Evolutionary conservation across 192 early-diverging fungal genomes (phyloP).

Genomic region (Umbelopsis ramanniana): DNA sequence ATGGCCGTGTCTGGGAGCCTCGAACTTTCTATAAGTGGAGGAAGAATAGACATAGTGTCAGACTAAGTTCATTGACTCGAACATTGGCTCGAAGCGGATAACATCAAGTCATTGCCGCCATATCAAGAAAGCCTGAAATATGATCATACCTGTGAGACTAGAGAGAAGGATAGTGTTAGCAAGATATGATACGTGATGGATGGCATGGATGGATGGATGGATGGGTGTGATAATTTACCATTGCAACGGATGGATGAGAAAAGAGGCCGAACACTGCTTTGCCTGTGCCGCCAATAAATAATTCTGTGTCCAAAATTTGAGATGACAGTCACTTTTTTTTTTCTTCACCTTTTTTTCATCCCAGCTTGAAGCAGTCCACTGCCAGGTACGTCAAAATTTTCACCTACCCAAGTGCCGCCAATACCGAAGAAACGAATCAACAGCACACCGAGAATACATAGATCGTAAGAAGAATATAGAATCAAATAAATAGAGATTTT

Average conservation of each 20-base stretch:
- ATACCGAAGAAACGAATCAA: background rate
- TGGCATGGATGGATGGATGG: constrained; percentile 35
- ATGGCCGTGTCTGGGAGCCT: constrained; percentile 93
- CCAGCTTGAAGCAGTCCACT: background rate
- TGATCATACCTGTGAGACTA: constrained; percentile 24
- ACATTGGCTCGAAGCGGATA: constrained; percentile 5
- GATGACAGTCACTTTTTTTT: constrained; percentile 13
- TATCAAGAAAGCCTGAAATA: constrained; percentile 13
- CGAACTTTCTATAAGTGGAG: constrained; percentile 94
- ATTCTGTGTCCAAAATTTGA: constrained; percentile 3
- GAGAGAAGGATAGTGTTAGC: constrained; percentile 1
- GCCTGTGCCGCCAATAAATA: constrained; percentile 12
- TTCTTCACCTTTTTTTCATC: background rate
- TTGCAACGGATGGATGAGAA: constrained; percentile 25
- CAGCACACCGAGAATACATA: too few relatives aligned
- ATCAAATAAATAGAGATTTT: too few relatives aligned
- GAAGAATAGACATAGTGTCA: constrained; percentile 13
- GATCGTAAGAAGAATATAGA: too few relatives aligned
- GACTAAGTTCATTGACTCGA: constrained; percentile 25
- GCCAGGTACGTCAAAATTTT: background rate
- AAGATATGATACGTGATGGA: constrained; percentile 3
- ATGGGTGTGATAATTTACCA: constrained; percentile 21
- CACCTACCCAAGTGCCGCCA: background rate
- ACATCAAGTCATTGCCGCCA: constrained; percentile 19
- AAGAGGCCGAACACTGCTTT: constrained; percentile 2